Percentiles rank a stretch among this genome's conserved stretches.
Evolutionary conservation across 2,329 filamentous ascomycete genomes (phyloP).

Genomic region (Xylariaceae sp.): DNA sequence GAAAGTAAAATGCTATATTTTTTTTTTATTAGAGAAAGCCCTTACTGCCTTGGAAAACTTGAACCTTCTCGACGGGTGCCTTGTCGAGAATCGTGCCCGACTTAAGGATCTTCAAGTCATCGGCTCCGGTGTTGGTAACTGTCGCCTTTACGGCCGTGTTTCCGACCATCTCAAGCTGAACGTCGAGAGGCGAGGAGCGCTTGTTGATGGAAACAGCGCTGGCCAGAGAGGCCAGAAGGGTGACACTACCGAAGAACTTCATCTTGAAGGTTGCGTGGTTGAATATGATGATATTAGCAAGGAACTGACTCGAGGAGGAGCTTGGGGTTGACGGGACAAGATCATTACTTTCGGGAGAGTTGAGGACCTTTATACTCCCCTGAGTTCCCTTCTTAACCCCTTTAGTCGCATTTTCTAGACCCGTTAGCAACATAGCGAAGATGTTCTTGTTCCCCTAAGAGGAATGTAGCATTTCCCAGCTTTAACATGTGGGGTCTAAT

Average conservation of each 20-base stretch:
- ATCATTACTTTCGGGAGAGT: constrained; percentile 13
- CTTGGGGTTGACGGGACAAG: constrained; percentile 20
- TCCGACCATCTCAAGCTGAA: constrained; percentile 50
- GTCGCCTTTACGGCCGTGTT: constrained; percentile 58
- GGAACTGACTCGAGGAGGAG: constrained; percentile 21
- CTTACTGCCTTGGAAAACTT: constrained; percentile 51
- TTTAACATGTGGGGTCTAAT: background rate
- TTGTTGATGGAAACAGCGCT: constrained; percentile 41
- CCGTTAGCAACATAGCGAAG: background rate
- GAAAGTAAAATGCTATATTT: background rate
- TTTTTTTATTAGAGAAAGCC: constrained; percentile 6
- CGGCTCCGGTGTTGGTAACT: constrained; percentile 56
- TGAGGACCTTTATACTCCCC: constrained; percentile 22
- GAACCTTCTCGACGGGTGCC: constrained; percentile 56
- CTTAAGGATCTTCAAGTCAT: constrained; percentile 54
- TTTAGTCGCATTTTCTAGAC: background rate
- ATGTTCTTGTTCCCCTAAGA: constrained; percentile 1
- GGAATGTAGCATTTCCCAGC: constrained; percentile 1
- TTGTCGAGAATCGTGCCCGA: constrained; percentile 57
- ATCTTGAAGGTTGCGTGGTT: constrained; percentile 34
- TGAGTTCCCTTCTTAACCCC: background rate
- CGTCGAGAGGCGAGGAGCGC: constrained; percentile 46
- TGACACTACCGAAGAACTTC: constrained; percentile 43
- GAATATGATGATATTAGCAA: constrained; percentile 3
- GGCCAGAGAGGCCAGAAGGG: constrained; percentile 41